Evolutionary conservation across 495 filamentous ascomycete species (phyloP).

Genomic region (Podospora didyma): DNA sequence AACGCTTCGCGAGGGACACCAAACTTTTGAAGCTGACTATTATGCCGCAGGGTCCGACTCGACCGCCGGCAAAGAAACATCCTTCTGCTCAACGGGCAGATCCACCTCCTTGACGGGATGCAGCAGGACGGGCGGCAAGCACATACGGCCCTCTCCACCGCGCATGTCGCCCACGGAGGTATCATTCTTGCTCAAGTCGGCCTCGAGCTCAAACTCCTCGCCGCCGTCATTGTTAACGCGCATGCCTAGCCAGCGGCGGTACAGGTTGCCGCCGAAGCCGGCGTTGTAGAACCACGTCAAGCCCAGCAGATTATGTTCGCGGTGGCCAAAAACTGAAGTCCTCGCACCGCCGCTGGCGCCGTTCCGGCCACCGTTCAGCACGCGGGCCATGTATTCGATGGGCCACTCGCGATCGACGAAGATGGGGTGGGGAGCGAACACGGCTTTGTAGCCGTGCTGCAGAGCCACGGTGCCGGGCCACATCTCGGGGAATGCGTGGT

Average conservation of each 20-base stretch:
- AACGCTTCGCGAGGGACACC: too few species aligned
- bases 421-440: constrained; percentile 86
- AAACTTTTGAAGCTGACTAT: background rate
- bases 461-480: constrained; percentile 82
- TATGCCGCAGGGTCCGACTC: constrained; percentile 37
- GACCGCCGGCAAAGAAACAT: constrained; percentile 24
- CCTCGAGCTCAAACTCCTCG: constrained; percentile 69
- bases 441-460: constrained; percentile 93
- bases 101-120: constrained; percentile 90
- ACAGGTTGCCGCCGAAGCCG: constrained; percentile 76
- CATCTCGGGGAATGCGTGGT: constrained; percentile 95
- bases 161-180: constrained; percentile 43
- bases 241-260: constrained; percentile 81
- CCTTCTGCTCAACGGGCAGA: constrained; percentile 67
- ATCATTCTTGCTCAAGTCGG: constrained; percentile 47
- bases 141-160: constrained; percentile 79
- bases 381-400: constrained; percentile 66
- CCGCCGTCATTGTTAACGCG: constrained; percentile 83
- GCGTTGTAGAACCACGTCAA: constrained; percentile 95
- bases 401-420: constrained; percentile 93
- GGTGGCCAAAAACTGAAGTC: constrained; percentile 73
- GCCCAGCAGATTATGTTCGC: constrained; percentile 85
- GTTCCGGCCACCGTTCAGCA: constrained; percentile 82
- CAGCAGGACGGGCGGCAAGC: constrained; percentile 83
- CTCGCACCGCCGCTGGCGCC: constrained; percentile 69